Evolutionary conservation across 192 early-diverging fungal genomes (phyloP), one percentile per base, ranked within the genome.

Genomic region (Linnemannia hyalina): DNA sequence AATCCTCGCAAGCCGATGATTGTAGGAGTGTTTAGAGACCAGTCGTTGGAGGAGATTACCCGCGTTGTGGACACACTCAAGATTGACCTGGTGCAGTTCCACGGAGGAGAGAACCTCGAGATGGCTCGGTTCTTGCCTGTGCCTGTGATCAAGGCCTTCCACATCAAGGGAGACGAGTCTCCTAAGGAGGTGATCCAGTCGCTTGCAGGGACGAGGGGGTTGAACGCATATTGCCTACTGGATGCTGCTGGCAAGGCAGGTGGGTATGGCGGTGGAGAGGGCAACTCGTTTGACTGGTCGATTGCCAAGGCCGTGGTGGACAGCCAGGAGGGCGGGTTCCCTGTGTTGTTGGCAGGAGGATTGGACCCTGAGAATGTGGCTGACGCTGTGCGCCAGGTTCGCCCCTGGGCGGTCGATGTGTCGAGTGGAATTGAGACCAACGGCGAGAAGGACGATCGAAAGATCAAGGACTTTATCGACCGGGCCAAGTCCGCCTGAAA

Each of bases 11-110:
- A 91, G 60, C 99, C 99, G 29, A 89, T 97, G 71, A 86, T 98
- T 22, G 96, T 97, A 1, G 99, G 99, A 8, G 98, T 99, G 15
- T 99, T 99, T 88, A 92, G 93, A 78, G 96, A 98, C 83, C 96
- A 97, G 60, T 77, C 93, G 1, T 76, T 96, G 32, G 95, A 95
- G 65, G 88, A 97, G 73, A 97, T 99, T 76, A 92, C 92, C 36
- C 77, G 85, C 1, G 91, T 95, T 10, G 94, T 93, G 6, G 79
- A 88, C 26, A 82, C 82, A 26, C 91, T 95, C 32, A 93, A 94
- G 26, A 90, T 99, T 29, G 98, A 99, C 86, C 68, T 98, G 46
- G 95, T 99, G 26, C 99, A 99, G 91, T 90, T 99, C 73, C 99
- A 99, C 89, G 97, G 97, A 1, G 85, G 91, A 42, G 98, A 98